Percentiles rank a stretch among this genome's conserved stretches.
phyloP scores from a whole-genome alignment of 306 rosid species.

The Datisca glomerata region DNA sequence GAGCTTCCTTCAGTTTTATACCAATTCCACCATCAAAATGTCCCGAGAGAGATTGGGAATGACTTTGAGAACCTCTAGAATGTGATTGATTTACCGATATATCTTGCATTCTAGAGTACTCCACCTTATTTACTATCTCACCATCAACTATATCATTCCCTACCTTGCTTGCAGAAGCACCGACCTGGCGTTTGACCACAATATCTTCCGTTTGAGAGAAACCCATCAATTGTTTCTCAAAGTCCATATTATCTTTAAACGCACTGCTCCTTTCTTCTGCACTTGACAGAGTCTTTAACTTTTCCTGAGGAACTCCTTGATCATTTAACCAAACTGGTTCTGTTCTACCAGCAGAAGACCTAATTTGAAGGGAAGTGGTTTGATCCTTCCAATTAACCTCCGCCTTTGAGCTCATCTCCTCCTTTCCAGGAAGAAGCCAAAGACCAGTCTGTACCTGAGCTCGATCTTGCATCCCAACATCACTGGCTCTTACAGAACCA shows the following conservation, averaged over 20 bases:
- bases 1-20: conserved; percentile 29
- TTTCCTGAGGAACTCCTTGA: conserved; percentile 35
- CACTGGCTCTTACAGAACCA: conserved; percentile 16
- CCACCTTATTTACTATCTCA: conserved; percentile 28
- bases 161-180: conserved; percentile 15
- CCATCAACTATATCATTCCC: conserved; percentile 16
- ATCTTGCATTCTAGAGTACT: conserved; percentile 35
- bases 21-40: conserved; percentile 56
- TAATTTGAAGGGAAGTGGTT: conserved; percentile 20
- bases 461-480: conserved; percentile 23
- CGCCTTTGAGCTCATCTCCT: conserved; percentile 24
- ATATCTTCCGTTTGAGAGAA: conserved; percentile 19
- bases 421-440: conserved; percentile 13
- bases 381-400: conserved; percentile 28
- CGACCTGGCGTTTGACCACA: conserved; percentile 20
- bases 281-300: conserved; percentile 14
- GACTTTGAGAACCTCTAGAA: conserved; percentile 40
- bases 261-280: conserved; percentile 24
- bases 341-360: conserved; percentile 16
- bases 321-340: conserved; percentile 30
- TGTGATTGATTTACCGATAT: conserved; percentile 32
- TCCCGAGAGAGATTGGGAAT: conserved; percentile 62
- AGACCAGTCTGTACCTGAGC: conserved; percentile 9
- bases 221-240: conserved; percentile 19
- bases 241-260: conserved; percentile 25